Percentiles rank a stretch among this genome's conserved stretches.
phyloP scores from a whole-genome alignment of 208 protist species.

The Trichomonas tenax region DNA sequence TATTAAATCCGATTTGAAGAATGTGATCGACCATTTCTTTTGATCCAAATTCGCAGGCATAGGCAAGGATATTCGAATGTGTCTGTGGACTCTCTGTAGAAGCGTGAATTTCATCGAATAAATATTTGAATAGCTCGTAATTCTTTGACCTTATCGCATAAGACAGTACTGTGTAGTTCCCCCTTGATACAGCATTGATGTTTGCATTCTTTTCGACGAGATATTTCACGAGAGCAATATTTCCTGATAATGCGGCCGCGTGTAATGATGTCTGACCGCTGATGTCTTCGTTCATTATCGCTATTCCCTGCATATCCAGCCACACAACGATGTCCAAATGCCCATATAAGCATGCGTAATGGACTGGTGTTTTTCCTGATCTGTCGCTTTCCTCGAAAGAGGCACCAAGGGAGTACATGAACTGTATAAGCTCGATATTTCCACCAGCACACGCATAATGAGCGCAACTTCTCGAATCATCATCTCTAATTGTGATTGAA shows the following conservation, averaged over 20 bases:
- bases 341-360: background rate
- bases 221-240: background rate
- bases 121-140: background rate
- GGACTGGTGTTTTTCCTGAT: background rate
- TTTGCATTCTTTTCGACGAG: background rate
- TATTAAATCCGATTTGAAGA: background rate
- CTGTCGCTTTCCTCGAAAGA: background rate
- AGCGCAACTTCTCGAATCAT: background rate
- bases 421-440: background rate
- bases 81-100: background rate
- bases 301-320: background rate
- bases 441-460: background rate
- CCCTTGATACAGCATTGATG: background rate
- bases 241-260: background rate
- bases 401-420: background rate
- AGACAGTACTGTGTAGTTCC: background rate
- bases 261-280: background rate
- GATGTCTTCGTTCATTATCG: background rate
- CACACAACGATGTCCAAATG: background rate
- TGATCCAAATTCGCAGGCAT: background rate
- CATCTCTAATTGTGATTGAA: background rate
- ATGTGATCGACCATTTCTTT: background rate
- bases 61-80: background rate
- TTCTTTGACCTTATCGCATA: background rate
- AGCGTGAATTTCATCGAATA: background rate